A percentile compares a stretch with the other conserved stretches of the same genome.
Evolutionary conservation across 192 early-diverging fungal genomes (phyloP).

Genomic region (Chytriomyces sp.): DNA sequence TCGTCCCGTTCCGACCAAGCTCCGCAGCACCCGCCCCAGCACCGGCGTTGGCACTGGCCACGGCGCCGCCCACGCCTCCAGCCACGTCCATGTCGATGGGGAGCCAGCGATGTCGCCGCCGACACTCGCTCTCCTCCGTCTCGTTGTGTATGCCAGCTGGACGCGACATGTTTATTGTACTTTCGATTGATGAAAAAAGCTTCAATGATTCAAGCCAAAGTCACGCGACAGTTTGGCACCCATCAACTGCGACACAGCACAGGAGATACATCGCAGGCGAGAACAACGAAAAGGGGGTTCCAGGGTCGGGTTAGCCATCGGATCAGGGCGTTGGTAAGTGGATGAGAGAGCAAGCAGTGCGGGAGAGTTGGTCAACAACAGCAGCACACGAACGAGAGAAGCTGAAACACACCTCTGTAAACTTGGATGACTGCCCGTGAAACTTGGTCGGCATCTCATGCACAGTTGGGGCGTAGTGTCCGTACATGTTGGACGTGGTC

Average conservation of each 20-base stretch:
- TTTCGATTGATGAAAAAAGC: background rate
- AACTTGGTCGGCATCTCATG: constrained; percentile 63
- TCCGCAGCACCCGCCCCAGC: background rate
- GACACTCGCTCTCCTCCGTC: background rate
- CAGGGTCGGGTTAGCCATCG: too few species aligned
- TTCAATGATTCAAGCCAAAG: constrained; percentile 32
- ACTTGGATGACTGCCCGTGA: constrained; percentile 52
- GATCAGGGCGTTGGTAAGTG: too few species aligned
- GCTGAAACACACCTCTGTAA: constrained; percentile 48
- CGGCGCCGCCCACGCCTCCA: background rate
- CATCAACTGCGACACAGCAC: constrained; percentile 20
- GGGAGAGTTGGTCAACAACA: background rate
- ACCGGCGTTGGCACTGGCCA: background rate
- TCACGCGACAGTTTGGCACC: constrained; percentile 26
- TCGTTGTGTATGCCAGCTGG: background rate
- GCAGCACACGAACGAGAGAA: constrained; percentile 30
- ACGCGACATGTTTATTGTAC: too few species aligned
- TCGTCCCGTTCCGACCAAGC: background rate
- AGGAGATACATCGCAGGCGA: too few species aligned
- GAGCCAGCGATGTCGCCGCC: background rate
- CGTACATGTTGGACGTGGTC: constrained; percentile 56
- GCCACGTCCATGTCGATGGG: background rate
- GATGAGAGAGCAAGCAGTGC: too few species aligned
- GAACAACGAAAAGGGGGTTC: too few species aligned
- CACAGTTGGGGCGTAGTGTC: constrained; percentile 44